Percentiles rank a stretch among this genome's conserved stretches.
Conservation (phyloP, 768 basidiomycete species). For the Russula sp. region DNA sequence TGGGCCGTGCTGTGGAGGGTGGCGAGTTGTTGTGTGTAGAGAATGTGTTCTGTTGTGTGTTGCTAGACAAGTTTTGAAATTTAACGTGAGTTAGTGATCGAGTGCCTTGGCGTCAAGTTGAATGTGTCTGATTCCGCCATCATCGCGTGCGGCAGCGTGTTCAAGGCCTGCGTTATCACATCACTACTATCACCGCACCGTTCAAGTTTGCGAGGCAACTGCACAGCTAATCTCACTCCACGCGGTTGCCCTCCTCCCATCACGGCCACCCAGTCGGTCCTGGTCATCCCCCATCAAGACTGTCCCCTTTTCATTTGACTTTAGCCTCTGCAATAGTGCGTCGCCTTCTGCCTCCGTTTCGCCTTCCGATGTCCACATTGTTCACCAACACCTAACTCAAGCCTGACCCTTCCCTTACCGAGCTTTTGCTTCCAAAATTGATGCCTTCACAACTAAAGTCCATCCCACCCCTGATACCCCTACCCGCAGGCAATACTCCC, state of each 20-base stretch:
- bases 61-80: neutral
- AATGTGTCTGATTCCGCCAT: constrained; percentile 21
- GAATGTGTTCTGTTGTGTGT: neutral
- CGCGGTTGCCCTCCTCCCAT: neutral
- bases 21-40: too few species aligned
- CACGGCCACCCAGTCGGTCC: constrained; percentile 6
- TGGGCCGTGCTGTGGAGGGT: neutral
- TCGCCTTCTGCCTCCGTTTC: constrained; percentile 3
- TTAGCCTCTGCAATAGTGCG: constrained; percentile 8
- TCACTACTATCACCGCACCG: constrained; percentile 9
- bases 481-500: constrained; percentile 28
- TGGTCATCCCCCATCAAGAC: neutral
- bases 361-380: constrained; percentile 16
- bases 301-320: constrained; percentile 4
- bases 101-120: constrained; percentile 20
- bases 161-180: constrained; percentile 10
- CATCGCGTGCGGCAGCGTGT: constrained; percentile 26
- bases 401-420: constrained; percentile 5
- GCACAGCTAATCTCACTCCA: constrained; percentile 8
- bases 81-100: constrained; percentile 2
- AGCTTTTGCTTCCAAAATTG: neutral
- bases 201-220: neutral
- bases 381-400: constrained; percentile 7
- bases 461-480: constrained; percentile 34
- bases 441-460: constrained; percentile 20